Percentiles rank a stretch among this genome's conserved stretches.
These are phyloP conservation scores for Neonectria hederae DNA, from an alignment of 2,329 filamentous ascomycete species.

Conservation along the genomic window DNA sequence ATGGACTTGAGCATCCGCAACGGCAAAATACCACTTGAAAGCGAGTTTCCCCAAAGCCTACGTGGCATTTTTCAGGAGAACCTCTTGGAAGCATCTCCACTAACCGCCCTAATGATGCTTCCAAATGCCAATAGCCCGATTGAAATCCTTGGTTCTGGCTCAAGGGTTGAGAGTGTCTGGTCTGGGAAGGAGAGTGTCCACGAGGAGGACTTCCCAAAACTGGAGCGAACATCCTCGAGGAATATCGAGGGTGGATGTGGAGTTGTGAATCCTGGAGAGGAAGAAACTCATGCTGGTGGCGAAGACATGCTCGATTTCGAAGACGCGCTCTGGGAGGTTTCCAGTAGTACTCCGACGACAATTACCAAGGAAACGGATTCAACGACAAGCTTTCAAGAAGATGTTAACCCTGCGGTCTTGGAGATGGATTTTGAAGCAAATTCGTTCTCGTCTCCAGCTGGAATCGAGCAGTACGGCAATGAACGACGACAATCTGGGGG, in stretches of 20 bases:
- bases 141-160: not conserved
- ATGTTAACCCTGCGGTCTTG: not conserved
- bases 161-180: not conserved
- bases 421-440: not conserved
- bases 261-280: not conserved
- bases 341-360: not conserved
- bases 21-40: conserved; percentile 35
- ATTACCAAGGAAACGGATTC: not conserved
- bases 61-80: conserved; percentile 19
- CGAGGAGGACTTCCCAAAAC: not conserved
- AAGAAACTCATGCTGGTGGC: not conserved
- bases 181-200: not conserved
- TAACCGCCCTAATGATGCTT: not conserved
- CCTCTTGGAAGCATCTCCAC: not conserved
- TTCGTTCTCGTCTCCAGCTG: not conserved
- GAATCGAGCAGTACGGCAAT: not conserved
- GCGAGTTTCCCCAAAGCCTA: conserved; percentile 32
- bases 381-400: not conserved
- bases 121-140: not conserved
- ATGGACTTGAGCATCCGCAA: conserved; percentile 40
- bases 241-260: too few relatives aligned
- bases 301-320: not conserved
- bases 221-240: not conserved
- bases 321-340: not conserved
- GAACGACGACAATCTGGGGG: not conserved